A percentile compares a stretch with the other conserved stretches of the same genome.
Conservation (phyloP, 2,329 filamentous ascomycete genomes). For the Chrysoporthe deuterocubensis region DNA sequence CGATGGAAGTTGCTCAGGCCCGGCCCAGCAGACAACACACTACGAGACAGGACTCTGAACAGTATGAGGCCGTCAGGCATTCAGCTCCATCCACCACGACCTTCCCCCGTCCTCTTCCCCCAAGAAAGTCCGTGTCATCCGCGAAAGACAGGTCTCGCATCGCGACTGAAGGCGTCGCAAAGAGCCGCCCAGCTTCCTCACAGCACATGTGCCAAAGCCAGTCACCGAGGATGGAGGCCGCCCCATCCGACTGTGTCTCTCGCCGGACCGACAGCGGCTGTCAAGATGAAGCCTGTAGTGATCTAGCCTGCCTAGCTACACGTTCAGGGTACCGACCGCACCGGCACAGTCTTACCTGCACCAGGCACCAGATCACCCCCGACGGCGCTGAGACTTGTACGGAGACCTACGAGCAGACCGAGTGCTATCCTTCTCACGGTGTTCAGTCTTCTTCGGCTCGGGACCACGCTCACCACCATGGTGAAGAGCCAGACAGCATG, state of each 20-base stretch:
- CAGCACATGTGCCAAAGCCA: conserved; percentile 9
- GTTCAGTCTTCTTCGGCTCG: not conserved
- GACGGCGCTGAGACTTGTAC: conserved; percentile 17
- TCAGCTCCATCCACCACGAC: not conserved
- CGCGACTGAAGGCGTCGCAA: conserved; percentile 32
- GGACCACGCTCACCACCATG: too few relatives aligned
- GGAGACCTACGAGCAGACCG: conserved; percentile 23
- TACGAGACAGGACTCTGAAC: not conserved
- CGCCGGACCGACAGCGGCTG: conserved; percentile 25
- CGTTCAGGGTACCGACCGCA: conserved; percentile 31
- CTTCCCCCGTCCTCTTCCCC: conserved; percentile 6
- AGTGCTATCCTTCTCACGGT: not conserved
- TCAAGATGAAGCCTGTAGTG: conserved; percentile 26
- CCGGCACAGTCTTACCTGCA: conserved; percentile 33
- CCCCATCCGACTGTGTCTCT: conserved; percentile 24
- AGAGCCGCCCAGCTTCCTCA: not conserved
- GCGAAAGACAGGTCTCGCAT: conserved; percentile 33
- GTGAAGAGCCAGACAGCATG: not conserved
- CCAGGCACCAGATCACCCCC: conserved; percentile 4
- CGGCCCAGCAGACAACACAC: not conserved
- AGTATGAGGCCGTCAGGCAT: not conserved
- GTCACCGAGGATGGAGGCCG: not conserved
- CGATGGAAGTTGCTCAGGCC: not conserved
- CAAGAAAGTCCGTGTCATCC: conserved; percentile 9
- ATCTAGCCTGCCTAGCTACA: conserved; percentile 30